Evolutionary conservation across 2,329 filamentous ascomycete genomes (phyloP).

Genomic region (Parastagonospora avenae): DNA sequence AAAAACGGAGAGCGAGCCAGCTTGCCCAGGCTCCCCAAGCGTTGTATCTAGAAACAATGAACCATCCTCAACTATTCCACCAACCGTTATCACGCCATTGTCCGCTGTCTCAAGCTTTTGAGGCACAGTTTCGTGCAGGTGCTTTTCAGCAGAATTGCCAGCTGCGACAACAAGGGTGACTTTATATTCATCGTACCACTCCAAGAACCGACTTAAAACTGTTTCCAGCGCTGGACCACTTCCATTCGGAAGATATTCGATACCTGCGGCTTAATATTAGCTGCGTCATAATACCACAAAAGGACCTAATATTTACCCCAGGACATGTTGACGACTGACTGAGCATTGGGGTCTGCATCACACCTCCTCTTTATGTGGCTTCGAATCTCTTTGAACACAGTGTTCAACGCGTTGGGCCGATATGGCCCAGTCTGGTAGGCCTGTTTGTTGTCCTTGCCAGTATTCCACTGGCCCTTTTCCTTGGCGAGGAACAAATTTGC

Average conservation of each 20-base stretch:
- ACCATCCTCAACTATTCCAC: not conserved
- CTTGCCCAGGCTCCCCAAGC: not conserved
- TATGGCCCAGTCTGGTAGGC: not conserved
- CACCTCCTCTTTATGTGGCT: not conserved
- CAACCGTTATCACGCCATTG: not conserved
- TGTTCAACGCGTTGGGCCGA: not conserved
- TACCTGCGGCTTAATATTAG: not conserved
- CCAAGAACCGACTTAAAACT: not conserved
- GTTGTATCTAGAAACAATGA: not conserved
- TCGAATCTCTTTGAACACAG: not conserved
- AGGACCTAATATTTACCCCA: slow-evolving; percentile 9
- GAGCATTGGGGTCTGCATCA: not conserved
- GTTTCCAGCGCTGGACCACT: not conserved
- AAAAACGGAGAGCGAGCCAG: not conserved
- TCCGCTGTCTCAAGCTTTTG: not conserved
- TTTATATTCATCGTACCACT: not conserved
- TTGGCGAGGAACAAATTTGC: slow-evolving; percentile 5
- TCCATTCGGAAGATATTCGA: not conserved
- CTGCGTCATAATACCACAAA: not conserved
- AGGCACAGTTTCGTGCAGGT: not conserved
- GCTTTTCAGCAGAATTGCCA: not conserved
- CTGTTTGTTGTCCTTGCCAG: not conserved
- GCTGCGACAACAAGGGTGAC: not conserved
- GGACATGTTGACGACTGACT: slow-evolving; percentile 16
- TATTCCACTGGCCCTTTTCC: not conserved